Conservation (phyloP, 768 basidiomycete genomes). For the Candolleomyces eurysporus region DNA sequence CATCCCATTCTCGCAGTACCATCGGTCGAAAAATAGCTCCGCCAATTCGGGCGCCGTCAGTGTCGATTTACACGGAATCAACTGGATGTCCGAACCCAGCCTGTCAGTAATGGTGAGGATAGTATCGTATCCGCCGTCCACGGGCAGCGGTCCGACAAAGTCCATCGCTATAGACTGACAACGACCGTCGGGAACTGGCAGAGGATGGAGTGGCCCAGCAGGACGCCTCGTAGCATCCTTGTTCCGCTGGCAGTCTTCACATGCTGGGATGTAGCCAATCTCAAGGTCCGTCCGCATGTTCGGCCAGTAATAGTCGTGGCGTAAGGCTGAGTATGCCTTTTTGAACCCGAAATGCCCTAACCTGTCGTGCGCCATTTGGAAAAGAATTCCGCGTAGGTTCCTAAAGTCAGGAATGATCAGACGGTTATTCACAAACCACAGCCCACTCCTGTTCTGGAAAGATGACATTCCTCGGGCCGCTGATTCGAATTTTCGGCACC, state of each 20-base stretch:
- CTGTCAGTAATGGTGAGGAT: constrained; percentile 9
- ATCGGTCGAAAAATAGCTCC: no score
- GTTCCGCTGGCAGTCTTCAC: constrained; percentile 34
- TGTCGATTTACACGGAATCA: no score
- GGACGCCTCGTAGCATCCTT: constrained; percentile 27
- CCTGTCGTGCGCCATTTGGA: constrained; percentile 25
- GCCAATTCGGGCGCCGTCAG: no score
- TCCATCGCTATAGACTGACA: constrained; percentile 4
- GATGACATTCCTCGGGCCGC: no score
- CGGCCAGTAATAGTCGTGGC: constrained; percentile 29
- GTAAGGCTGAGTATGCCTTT: constrained; percentile 25
- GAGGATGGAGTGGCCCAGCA: constrained; percentile 29
- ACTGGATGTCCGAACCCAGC: constrained; percentile 8
- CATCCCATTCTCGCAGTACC: no score
- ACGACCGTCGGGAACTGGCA: constrained; percentile 9
- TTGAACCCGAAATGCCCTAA: constrained; percentile 34
- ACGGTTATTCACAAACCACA: constrained; percentile 21
- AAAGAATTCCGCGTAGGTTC: no score
- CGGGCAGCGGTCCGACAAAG: constrained; percentile 8
- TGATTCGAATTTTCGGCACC: no score
- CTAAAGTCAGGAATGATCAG: constrained; percentile 20
- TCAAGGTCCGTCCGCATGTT: constrained; percentile 34
- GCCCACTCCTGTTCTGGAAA: no score
- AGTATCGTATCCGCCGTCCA: no score
- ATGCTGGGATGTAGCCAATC: constrained; percentile 29